These are phyloP conservation scores for Auricularia heimuer DNA, from an alignment of 768 basidiomycete species.

Conservation along the genomic window DNA sequence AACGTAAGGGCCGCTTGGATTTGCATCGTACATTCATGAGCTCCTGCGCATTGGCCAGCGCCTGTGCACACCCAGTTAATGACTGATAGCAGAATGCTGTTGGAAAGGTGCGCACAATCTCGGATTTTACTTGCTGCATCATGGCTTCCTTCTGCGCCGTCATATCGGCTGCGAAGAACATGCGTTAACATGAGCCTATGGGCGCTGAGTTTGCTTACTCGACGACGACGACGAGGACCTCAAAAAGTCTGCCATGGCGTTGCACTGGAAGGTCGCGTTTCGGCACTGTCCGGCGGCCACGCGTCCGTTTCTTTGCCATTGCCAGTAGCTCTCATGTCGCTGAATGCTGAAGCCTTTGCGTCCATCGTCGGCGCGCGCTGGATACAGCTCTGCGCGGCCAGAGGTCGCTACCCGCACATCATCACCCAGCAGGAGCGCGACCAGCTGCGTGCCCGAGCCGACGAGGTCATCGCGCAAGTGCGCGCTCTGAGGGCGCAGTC, in stretches of 20 bases:
- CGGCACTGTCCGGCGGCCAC: too few species aligned
- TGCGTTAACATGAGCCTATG: neutral
- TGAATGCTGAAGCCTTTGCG: neutral
- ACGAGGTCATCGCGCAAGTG: neutral
- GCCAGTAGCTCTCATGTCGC: neutral
- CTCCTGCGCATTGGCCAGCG: constrained; percentile 66
- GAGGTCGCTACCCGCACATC: neutral
- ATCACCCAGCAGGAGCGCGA: neutral
- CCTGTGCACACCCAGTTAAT: constrained; percentile 27
- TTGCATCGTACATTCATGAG: constrained; percentile 54
- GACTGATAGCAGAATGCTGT: too few species aligned
- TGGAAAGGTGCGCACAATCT: too few species aligned
- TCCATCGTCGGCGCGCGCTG: neutral
- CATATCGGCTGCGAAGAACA: neutral
- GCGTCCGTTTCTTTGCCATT: too few species aligned
- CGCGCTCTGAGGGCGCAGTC: neutral
- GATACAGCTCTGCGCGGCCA: neutral
- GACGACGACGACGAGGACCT: neutral
- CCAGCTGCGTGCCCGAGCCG: neutral
- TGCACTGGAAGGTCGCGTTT: neutral
- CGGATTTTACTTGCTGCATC: constrained; percentile 42
- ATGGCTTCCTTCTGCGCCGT: constrained; percentile 36
- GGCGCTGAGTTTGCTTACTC: neutral
- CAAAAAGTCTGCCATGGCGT: neutral
- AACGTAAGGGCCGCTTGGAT: neutral